These are phyloP conservation scores for Arxiozyma slooffiae DNA, from an alignment of 1,139 yeast species.

Conservation along the genomic window DNA sequence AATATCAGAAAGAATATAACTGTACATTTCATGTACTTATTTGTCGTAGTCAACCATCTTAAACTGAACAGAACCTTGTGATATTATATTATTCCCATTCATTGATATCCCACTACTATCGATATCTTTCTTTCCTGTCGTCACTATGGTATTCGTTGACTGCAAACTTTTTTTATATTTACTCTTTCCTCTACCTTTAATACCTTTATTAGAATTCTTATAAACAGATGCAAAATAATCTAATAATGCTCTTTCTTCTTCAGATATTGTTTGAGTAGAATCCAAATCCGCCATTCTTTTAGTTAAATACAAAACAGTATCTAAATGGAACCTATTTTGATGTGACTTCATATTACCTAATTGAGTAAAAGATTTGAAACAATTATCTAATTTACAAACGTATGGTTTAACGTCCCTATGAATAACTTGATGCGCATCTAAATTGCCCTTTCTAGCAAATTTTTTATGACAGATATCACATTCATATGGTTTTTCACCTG, in stretches of 20 bases:
- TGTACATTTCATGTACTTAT: background rate
- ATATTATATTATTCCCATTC: background rate
- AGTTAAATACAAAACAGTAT: slow-evolving; percentile 57
- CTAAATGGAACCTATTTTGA: slow-evolving; percentile 78
- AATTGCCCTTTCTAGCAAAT: slow-evolving; percentile 82
- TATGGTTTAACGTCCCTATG: slow-evolving; percentile 74
- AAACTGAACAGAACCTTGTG: slow-evolving; percentile 17
- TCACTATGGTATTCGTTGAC: background rate
- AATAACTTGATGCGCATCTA: slow-evolving; percentile 75
- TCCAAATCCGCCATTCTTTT: slow-evolving; percentile 49
- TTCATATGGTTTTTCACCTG: slow-evolving; percentile 81
- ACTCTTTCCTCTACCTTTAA: slow-evolving; percentile 74
- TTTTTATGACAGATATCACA: slow-evolving; percentile 65
- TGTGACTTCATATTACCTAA: slow-evolving; percentile 88
- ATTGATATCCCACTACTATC: background rate
- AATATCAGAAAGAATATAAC: background rate
- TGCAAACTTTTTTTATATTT: slow-evolving; percentile 6
- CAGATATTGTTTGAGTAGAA: slow-evolving; percentile 41
- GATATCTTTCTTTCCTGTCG: background rate
- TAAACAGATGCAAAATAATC: slow-evolving; percentile 71
- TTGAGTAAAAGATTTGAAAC: slow-evolving; percentile 82
- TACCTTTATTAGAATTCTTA: slow-evolving; percentile 82
- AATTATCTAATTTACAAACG: slow-evolving; percentile 68
- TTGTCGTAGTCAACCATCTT: slow-evolving; percentile 18
- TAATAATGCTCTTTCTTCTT: slow-evolving; percentile 57